Conservation (phyloP, 805 yeast genomes). For the Candida corydali region DNA sequence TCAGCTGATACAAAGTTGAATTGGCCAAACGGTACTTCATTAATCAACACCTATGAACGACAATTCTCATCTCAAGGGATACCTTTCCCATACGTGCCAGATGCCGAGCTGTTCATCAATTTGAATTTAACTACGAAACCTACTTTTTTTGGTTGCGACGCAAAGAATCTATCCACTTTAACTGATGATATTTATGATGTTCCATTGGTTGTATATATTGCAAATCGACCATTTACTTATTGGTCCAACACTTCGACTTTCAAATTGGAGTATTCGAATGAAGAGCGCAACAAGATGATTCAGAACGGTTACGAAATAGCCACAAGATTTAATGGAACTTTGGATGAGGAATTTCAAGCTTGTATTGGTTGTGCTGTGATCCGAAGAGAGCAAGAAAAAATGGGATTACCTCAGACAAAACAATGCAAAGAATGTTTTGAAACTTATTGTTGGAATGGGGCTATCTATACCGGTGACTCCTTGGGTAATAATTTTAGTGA, state of each 20-base stretch:
- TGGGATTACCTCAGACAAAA: conserved; percentile 53
- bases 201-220: conserved; percentile 72
- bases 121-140: conserved; percentile 65
- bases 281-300: conserved; percentile 57
- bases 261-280: conserved; percentile 56
- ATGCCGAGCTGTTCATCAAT: conserved; percentile 52
- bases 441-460: conserved; percentile 74
- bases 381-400: conserved; percentile 72
- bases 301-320: conserved; percentile 72
- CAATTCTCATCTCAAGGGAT: conserved; percentile 43
- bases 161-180: conserved; percentile 56
- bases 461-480: conserved; percentile 2
- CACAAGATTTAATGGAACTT: conserved; percentile 60
- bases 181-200: conserved; percentile 40
- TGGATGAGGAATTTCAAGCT: conserved; percentile 64
- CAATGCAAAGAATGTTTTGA: conserved; percentile 72
- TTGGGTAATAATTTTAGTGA: conserved; percentile 1
- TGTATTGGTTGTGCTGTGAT: conserved; percentile 83
- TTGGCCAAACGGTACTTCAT: conserved; percentile 39
- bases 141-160: conserved; percentile 79
- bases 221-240: conserved; percentile 65
- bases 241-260: conserved; percentile 72
- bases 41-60: conserved; percentile 29
- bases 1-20: conserved; percentile 18
- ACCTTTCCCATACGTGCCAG: conserved; percentile 81